A percentile compares a stretch with the other conserved stretches of the same genome.
Evolutionary conservation across 2,329 filamentous ascomycete species (phyloP).

Genomic region (Karstenula rhodostoma): DNA sequence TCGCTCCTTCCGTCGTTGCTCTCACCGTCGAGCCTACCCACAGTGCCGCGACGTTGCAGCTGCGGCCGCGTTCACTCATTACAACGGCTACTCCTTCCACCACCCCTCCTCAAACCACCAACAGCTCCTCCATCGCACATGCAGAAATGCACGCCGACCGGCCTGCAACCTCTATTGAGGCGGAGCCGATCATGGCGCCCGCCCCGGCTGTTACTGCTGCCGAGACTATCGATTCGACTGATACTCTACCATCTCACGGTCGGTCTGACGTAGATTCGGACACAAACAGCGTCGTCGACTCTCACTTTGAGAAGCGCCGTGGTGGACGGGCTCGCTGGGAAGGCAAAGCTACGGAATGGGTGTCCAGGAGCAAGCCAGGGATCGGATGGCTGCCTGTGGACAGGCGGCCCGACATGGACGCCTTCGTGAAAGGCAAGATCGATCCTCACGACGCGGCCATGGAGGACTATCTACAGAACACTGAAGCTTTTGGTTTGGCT

Average conservation of each 20-base stretch:
- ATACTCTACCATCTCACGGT: neutral
- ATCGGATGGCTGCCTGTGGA: constrained; percentile 44
- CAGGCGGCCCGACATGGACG: constrained; percentile 32
- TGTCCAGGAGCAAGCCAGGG: constrained; percentile 45
- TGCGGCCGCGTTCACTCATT: neutral
- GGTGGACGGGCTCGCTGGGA: constrained; percentile 42
- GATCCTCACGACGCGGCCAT: constrained; percentile 52
- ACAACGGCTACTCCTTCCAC: neutral
- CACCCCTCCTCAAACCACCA: constrained; percentile 9
- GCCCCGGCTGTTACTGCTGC: neutral
- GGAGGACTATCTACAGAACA: constrained; percentile 76
- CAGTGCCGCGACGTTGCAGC: neutral
- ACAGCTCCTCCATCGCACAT: constrained; percentile 14
- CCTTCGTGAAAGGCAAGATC: constrained; percentile 29
- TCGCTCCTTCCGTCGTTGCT: constrained; percentile 9
- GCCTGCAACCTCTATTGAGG: neutral
- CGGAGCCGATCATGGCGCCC: neutral
- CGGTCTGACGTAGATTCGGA: constrained; percentile 31
- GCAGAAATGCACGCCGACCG: constrained; percentile 4
- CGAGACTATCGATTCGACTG: neutral
- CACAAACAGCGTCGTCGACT: constrained; percentile 30
- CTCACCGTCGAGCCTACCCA: constrained; percentile 6
- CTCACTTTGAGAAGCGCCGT: constrained; percentile 36
- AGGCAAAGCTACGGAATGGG: constrained; percentile 40
- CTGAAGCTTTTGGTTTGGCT: constrained; percentile 57